A percentile compares a stretch with the other conserved stretches of the same genome.
Conservation (phyloP, 768 basidiomycete genomes). For the Trametes sanguinea region DNA sequence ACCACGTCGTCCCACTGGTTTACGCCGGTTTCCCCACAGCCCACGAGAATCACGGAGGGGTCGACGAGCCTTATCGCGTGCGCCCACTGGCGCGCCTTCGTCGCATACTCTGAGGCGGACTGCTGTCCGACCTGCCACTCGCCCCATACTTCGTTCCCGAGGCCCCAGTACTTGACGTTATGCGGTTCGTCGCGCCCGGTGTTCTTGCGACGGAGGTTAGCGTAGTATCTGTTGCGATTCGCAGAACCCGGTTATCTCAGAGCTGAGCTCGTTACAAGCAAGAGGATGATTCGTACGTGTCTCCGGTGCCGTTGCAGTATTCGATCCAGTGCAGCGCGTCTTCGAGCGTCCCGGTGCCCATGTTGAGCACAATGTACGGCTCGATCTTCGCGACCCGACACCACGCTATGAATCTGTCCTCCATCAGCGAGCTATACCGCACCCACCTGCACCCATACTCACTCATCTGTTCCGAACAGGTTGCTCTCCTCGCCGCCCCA, state of each 20-base stretch:
- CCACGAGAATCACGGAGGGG: conserved; percentile 53
- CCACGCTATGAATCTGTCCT: conserved; percentile 55
- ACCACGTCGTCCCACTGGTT: conserved; percentile 42
- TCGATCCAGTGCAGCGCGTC: conserved; percentile 64
- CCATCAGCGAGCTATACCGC: not conserved
- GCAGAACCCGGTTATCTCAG: not conserved
- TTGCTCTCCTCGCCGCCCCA: conserved; percentile 64
- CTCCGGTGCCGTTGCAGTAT: conserved; percentile 56
- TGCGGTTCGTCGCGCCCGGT: conserved; percentile 56
- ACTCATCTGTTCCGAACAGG: conserved; percentile 54
- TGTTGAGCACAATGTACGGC: conserved; percentile 62
- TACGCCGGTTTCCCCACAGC: conserved; percentile 47
- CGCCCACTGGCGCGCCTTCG: conserved; percentile 61
- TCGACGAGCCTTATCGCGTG: conserved; percentile 60
- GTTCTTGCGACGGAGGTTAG: conserved; percentile 58
- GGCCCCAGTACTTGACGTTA: conserved; percentile 40
- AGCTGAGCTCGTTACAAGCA: not conserved
- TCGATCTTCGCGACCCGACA: conserved; percentile 52
- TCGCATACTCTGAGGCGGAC: conserved; percentile 54
- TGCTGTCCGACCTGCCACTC: conserved; percentile 62
- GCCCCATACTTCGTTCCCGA: conserved; percentile 61
- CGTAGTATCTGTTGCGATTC: conserved; percentile 40
- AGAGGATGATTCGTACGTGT: conserved; percentile 29
- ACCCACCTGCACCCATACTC: not conserved
- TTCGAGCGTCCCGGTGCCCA: conserved; percentile 64